Evolutionary conservation across 352 stramenopile genomes (phyloP).

Genomic region (Pythium sp.): DNA sequence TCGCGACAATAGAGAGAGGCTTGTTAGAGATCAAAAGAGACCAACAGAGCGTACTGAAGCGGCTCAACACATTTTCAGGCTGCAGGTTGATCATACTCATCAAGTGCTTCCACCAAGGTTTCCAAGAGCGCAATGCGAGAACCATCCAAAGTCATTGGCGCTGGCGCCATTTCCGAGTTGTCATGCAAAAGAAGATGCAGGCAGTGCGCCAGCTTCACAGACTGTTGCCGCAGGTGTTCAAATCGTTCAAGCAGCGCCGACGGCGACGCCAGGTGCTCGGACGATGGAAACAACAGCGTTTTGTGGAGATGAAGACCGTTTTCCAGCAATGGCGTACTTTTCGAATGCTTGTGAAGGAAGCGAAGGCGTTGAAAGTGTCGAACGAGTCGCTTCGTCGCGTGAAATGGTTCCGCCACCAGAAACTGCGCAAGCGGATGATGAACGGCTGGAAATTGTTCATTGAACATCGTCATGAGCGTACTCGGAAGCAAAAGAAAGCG

Average conservation of each 20-base stretch:
- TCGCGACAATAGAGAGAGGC: background rate
- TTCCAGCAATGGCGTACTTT: conserved; percentile 18
- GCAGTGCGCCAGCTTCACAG: conserved; percentile 12
- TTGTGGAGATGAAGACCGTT: conserved; percentile 1
- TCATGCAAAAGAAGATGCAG: conserved; percentile 6
- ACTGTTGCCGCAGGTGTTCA: conserved; percentile 8
- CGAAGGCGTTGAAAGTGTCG: conserved; percentile 3
- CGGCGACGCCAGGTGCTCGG: conserved; percentile 13
- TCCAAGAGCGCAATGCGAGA: conserved; percentile 5
- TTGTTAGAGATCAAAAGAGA: conserved; percentile 1
- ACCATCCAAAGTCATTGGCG: conserved; percentile 17
- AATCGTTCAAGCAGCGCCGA: conserved; percentile 8
- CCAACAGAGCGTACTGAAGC: conserved; percentile 3
- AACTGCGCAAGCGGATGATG: conserved; percentile 22
- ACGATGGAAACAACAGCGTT: conserved; percentile 12
- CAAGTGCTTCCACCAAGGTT: conserved; percentile 1
- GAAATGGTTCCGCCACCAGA: conserved; percentile 28
- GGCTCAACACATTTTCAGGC: conserved; percentile 6
- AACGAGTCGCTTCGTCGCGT: conserved; percentile 13
- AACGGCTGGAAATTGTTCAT: conserved; percentile 18
- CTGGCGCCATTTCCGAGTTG: conserved; percentile 11
- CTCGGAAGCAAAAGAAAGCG: background rate
- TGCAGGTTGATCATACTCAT: background rate
- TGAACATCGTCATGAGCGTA: background rate
- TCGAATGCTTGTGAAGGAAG: conserved; percentile 11